Percentiles rank a stretch among this genome's conserved stretches.
These are phyloP conservation scores for Colletotrichum plurivorum DNA, from an alignment of 2,329 filamentous ascomycete species.

Conservation along the genomic window DNA sequence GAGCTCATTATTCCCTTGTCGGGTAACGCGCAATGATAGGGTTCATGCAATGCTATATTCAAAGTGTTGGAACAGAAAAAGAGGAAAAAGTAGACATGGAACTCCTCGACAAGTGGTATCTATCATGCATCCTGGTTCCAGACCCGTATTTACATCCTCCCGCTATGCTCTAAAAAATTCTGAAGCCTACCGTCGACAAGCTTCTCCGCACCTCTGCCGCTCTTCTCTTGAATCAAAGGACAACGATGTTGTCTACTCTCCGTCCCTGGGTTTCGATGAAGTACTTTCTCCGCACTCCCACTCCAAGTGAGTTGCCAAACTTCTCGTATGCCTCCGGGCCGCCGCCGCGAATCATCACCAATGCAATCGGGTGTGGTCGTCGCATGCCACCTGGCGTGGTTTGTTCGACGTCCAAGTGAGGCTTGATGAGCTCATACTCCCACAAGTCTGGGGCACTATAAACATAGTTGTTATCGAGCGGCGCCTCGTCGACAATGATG, in stretches of 20 bases:
- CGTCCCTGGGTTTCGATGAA: slow-evolving; percentile 86
- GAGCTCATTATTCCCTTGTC: no score
- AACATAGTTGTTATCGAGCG: slow-evolving; percentile 47
- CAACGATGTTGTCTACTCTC: slow-evolving; percentile 82
- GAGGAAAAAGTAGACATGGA: background rate
- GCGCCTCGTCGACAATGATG: slow-evolving; percentile 72
- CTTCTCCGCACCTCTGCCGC: background rate
- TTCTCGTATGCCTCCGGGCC: slow-evolving; percentile 70
- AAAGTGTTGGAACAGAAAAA: background rate
- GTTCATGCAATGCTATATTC: slow-evolving; percentile 5
- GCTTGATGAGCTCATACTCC: slow-evolving; percentile 61
- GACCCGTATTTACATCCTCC: slow-evolving; percentile 33
- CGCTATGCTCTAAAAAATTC: slow-evolving; percentile 34
- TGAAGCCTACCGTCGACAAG: background rate
- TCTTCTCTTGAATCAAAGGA: slow-evolving; percentile 53
- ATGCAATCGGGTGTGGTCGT: slow-evolving; percentile 80
- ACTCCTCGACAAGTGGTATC: slow-evolving; percentile 36
- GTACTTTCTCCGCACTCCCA: slow-evolving; percentile 85
- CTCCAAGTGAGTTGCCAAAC: slow-evolving; percentile 72
- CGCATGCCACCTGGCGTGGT: slow-evolving; percentile 77
- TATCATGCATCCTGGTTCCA: slow-evolving; percentile 36
- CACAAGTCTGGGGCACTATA: slow-evolving; percentile 42
- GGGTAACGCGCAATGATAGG: background rate
- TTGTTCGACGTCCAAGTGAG: slow-evolving; percentile 83
- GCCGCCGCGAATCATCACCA: slow-evolving; percentile 86